Evolutionary conservation across 352 stramenopile genomes (phyloP), one percentile per base, ranked within the genome.

Genomic region (Globisporangium uncinulatum): DNA sequence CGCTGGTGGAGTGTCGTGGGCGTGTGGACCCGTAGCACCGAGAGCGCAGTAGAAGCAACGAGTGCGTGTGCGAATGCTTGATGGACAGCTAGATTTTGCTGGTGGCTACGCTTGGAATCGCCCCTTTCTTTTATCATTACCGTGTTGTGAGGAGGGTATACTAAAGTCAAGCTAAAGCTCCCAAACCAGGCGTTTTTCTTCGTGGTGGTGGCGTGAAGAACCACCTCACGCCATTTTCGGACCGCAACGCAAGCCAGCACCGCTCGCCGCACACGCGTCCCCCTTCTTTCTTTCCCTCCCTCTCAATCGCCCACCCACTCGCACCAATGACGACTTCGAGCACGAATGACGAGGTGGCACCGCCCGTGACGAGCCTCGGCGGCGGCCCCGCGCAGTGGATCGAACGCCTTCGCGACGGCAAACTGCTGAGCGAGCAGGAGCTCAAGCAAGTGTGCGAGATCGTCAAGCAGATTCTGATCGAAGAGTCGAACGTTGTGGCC

Each of bases 401-500:
- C 62, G 86, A 89, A 55, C 82, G 78, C 61, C 62, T 96, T 57
- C 70, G 74, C 51, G 70, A 70, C 36, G 85, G 86, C 60, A 91
- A 92, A 57, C 57, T 93, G 47, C 69, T 96, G 54, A 89, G 74
- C 57, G 87, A 96, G 71, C 69, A 92, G 58, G 83, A 96, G 70
- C 77, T 96, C 60, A 94, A 95, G 65, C 76, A 91, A 66, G 76
- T 95, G 49, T 96, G 86, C 67, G 79, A 94, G 68, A 92, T 93
- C 62, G 86, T 95, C 48, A 97, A 97, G 74, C 68, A 93, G 59
- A 82, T 96, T 57, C 73, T 97, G 29, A 93, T 96, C 51, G 87
- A 97, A 62, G 89, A 97, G 67, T 93, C 83, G 59, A 97, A 96
- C 65, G 87, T 97, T 49, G 86, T 95, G 63, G 77, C 85, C 52